Evolutionary conservation across 305 asterid species (phyloP).

Genomic region (Andrographis paniculata): DNA sequence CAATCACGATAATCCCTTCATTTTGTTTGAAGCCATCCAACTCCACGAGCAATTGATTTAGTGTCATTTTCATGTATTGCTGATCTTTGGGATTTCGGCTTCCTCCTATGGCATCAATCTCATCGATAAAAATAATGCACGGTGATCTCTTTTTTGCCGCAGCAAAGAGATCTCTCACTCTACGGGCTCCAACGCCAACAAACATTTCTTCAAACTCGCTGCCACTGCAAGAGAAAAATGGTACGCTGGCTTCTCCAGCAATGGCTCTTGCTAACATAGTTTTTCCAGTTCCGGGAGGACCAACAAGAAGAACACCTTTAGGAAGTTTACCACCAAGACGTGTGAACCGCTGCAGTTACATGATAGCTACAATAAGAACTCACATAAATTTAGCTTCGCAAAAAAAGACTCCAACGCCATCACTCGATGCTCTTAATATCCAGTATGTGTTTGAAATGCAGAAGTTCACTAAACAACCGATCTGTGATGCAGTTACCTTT

Average conservation of each 20-base stretch:
- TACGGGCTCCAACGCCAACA: conserved; percentile 93
- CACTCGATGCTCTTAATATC: neutral
- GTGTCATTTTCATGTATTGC: conserved; percentile 91
- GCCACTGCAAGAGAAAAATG: conserved; percentile 87
- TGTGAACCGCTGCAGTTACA: conserved; percentile 61
- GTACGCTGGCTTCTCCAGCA: conserved; percentile 95
- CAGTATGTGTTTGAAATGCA: neutral
- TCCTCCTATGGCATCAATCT: conserved; percentile 97
- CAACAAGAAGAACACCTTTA: conserved; percentile 83
- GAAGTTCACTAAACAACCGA: conserved; percentile 6
- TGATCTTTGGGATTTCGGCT: conserved; percentile 96
- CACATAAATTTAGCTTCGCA: neutral
- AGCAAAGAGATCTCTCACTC: conserved; percentile 82
- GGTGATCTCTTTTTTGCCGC: conserved; percentile 98
- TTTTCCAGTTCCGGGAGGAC: conserved; percentile 99
- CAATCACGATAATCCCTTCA: conserved; percentile 89
- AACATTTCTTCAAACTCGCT: conserved; percentile 95
- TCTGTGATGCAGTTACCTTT: conserved; percentile 37
- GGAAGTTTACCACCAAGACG: conserved; percentile 97
- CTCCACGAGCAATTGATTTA: conserved; percentile 94
- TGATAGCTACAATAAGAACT: conserved; percentile 18
- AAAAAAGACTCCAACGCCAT: neutral
- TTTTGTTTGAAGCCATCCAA: conserved; percentile 97
- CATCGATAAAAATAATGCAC: conserved; percentile 87
- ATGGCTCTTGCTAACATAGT: conserved; percentile 95